Base-by-base conservation (phyloP, 331 rosid species). In the Spiraea crenata region DNA sequence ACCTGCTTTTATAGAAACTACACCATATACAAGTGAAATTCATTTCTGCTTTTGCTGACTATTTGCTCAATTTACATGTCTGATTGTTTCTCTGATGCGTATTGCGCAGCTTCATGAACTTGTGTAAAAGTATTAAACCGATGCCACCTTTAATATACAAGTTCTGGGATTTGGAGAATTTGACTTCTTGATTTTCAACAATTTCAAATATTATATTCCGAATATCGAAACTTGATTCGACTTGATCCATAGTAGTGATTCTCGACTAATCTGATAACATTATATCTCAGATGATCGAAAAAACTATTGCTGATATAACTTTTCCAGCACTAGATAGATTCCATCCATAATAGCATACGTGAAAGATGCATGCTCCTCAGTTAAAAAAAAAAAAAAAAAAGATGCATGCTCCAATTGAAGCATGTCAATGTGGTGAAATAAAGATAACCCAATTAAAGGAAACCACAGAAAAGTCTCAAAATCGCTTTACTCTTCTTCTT, bases 141-240 rank as follows among this genome's bases (percentile, higher is more conserved):
- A 7, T 45, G 66, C 57, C 17, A 45, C 66, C 55, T 57, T 65
- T 57, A 70, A 45, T 45, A 57, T 57, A 46, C 57, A 70, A 34
- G 57, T 70, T 57, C 15, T 31, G 9, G 65, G 56, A 9, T 57
- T 56, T 7, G 13, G 65, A 54, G 74, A 54, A 44, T 25, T 9
- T 9, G 44, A 45, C 9, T 42, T 20, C 48, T 19, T 70, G 31
- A 25, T 20, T 55, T 20, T 54, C 1, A 9, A 39, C 31, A 39
- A 11, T 3, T 39, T 8, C 1, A 15, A 6, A 19, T 61, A 31
- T 11, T 5, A 60, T 38, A 13, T 60, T 59, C 46, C 37, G 45
- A 42, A 5, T 5, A 4, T 3, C 4, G 1, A 42, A 42, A 42
- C 45, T 42, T 2, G 1, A 13, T 49, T 2, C 7, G 7, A 5